A percentile compares a stretch with the other conserved stretches of the same genome.
phyloP scores from a whole-genome alignment of 345 rosid genomes.

The Ricinus communis region DNA sequence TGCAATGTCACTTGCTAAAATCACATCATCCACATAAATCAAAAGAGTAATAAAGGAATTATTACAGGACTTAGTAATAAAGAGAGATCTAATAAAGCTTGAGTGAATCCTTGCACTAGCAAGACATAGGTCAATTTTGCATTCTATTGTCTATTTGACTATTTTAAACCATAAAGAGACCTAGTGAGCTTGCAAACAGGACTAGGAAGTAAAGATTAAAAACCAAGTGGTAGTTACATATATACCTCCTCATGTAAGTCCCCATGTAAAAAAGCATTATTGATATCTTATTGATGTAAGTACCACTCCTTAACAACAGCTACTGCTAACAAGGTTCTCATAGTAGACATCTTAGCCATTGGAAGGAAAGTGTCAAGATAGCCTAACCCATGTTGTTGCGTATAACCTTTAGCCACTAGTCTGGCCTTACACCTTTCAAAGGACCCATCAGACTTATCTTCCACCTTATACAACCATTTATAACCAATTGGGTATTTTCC shows the following conservation, averaged over 20 bases:
- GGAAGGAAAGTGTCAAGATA: neutral
- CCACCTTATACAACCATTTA: neutral
- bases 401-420: neutral
- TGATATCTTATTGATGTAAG: neutral
- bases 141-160: neutral
- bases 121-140: neutral
- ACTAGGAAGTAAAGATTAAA: neutral
- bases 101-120: neutral
- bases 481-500: neutral
- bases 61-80: neutral
- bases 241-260: neutral
- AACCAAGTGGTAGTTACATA: neutral
- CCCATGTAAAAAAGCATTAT: neutral
- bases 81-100: neutral
- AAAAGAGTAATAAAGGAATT: neutral
- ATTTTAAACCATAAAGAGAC: neutral
- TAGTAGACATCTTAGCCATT: neutral
- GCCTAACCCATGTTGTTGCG: neutral
- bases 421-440: neutral
- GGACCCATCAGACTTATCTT: neutral
- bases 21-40: neutral
- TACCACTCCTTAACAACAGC: neutral
- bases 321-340: neutral
- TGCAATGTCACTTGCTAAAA: neutral
- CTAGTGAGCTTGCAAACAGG: neutral